These are phyloP conservation scores for Scenedesmus sp. DNA, from an alignment of 163 green algal species.

Conservation along the genomic window DNA sequence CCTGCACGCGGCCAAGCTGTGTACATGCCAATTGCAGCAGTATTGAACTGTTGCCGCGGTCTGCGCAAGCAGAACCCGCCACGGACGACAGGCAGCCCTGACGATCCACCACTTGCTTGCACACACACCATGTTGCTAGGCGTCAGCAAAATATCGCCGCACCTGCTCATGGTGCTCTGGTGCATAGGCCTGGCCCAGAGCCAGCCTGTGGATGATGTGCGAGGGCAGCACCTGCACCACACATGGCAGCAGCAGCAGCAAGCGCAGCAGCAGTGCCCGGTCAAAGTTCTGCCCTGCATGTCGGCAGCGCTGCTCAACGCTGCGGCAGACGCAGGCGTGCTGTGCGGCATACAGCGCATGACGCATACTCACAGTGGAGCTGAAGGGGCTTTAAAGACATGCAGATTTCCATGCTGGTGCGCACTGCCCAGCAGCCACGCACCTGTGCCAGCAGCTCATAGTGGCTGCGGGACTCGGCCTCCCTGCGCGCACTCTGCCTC, in stretches of 20 bases:
- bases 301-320: not conserved
- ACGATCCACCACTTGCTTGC: no score
- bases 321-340: not conserved
- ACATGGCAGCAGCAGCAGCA: not conserved
- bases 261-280: not conserved
- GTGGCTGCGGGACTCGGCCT: slow-evolving; percentile 31
- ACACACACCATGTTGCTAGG: no score
- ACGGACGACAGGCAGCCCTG: not conserved
- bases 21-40: no score
- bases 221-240: not conserved
- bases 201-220: not conserved
- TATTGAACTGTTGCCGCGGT: no score
- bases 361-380: not conserved
- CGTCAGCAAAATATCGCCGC: no score
- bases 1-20: no score
- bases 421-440: no score
- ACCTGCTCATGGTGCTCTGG: slow-evolving; percentile 8
- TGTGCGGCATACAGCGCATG: not conserved
- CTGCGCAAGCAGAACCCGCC: no score
- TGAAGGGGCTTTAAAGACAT: not conserved
- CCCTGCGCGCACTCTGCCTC: not conserved
- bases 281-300: no score
- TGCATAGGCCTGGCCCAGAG: not conserved
- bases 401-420: no score
- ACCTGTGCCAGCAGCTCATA: slow-evolving; percentile 34